Conservation (phyloP, 1,284 basidiomycete genomes). For the Cutaneotrichosporon sp. region DNA sequence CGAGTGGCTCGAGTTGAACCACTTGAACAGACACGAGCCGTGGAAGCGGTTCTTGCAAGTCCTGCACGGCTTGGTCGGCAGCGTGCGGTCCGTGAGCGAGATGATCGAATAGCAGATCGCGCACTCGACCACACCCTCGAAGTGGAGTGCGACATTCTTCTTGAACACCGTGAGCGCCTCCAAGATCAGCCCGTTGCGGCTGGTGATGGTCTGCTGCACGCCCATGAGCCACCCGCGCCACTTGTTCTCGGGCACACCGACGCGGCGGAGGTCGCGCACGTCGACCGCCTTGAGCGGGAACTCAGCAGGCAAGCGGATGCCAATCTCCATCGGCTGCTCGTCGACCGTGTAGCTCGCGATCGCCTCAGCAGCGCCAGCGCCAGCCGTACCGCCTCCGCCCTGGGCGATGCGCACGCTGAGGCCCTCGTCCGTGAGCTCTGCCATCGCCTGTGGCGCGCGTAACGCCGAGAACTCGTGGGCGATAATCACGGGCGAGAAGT, state of each 20-base stretch:
- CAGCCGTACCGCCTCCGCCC: constrained; percentile 68
- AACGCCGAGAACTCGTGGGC: constrained; percentile 76
- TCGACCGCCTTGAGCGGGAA: constrained; percentile 91
- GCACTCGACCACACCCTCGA: constrained; percentile 91
- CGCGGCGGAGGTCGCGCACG: constrained; percentile 77
- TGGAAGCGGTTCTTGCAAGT: constrained; percentile 98
- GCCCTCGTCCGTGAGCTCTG: constrained; percentile 76
- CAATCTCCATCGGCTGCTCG: constrained; percentile 91
- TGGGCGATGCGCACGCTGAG: constrained; percentile 73
- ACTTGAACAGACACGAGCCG: constrained; percentile 89
- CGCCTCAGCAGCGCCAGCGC: constrained; percentile 50
- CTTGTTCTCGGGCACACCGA: constrained; percentile 85
- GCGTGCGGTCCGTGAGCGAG: constrained; percentile 80
- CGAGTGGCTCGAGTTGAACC: constrained; percentile 84
- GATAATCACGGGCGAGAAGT: constrained; percentile 91
- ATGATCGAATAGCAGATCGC: constrained; percentile 97
- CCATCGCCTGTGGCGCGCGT: constrained; percentile 64
- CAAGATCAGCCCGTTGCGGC: constrained; percentile 82
- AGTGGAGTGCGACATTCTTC: constrained; percentile 87
- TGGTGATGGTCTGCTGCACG: constrained; percentile 85
- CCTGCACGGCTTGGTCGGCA: constrained; percentile 90
- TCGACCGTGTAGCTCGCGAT: constrained; percentile 76
- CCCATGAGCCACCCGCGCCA: constrained; percentile 95
- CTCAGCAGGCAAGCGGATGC: constrained; percentile 80
- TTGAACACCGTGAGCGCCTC: constrained; percentile 94